Evolutionary conservation across 2,329 filamentous ascomycete species (phyloP).

Genomic region (Penicillium polonicum): DNA sequence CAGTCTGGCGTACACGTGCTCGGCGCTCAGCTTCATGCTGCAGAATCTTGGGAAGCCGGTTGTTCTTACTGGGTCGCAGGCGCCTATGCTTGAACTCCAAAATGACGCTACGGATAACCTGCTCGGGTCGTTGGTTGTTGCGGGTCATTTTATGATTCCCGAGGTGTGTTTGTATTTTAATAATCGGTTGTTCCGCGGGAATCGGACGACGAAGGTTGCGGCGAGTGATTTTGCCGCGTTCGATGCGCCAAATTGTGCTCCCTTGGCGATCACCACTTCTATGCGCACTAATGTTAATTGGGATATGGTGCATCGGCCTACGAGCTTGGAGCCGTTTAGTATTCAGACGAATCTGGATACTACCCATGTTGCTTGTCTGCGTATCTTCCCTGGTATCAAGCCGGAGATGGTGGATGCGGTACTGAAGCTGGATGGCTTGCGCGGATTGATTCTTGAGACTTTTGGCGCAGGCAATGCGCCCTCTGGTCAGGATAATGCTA

Average conservation of each 20-base stretch:
- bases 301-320: conserved; percentile 73
- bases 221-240: conserved; percentile 86
- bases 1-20: conserved; percentile 84
- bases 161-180: conserved; percentile 95
- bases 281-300: conserved; percentile 79
- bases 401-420: conserved; percentile 92
- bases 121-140: conserved; percentile 81
- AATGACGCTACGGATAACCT: conserved; percentile 91
- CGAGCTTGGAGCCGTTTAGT: conserved; percentile 69
- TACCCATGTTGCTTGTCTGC: conserved; percentile 82
- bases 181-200: conserved; percentile 84
- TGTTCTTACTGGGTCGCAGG: conserved; percentile 77
- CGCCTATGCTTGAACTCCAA: conserved; percentile 85
- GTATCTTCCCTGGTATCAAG: conserved; percentile 88
- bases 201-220: conserved; percentile 83
- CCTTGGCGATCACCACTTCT: conserved; percentile 77
- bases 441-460: conserved; percentile 82
- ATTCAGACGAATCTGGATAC: conserved; percentile 76
- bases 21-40: conserved; percentile 90
- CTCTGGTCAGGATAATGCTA: conserved; percentile 72
- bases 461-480: conserved; percentile 93
- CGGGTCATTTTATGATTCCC: conserved; percentile 87
- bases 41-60: conserved; percentile 88
- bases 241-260: conserved; percentile 79
- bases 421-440: conserved; percentile 70